phyloP scores from a whole-genome alignment of 768 basidiomycete species.

The Tulasnella sp. region DNA sequence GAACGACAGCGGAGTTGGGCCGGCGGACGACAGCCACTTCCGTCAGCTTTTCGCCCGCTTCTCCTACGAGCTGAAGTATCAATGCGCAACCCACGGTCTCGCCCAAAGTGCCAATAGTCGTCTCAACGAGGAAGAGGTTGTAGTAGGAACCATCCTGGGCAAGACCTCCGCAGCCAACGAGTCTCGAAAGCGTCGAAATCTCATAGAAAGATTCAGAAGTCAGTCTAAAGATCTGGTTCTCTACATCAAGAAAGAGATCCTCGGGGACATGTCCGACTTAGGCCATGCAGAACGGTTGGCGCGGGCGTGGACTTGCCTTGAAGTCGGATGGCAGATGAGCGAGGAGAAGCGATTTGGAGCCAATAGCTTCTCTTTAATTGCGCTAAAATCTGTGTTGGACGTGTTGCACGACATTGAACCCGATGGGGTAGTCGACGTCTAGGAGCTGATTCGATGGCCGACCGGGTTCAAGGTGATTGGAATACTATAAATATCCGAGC shows the following conservation, averaged over 20 bases:
- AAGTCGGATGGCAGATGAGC: neutral
- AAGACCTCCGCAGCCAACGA: conserved; percentile 34
- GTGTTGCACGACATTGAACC: neutral
- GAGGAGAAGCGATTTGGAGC: neutral
- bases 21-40: neutral
- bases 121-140: conserved; percentile 61
- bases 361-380: neutral
- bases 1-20: neutral
- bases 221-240: neutral
- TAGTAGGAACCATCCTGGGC: conserved; percentile 61
- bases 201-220: neutral
- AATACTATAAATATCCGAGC: too few species aligned
- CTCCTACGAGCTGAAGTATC: conserved; percentile 55
- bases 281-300: neutral
- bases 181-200: neutral
- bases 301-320: neutral
- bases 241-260: neutral
- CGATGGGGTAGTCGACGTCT: neutral
- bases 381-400: neutral
- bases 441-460: too few species aligned
- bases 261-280: neutral
- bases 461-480: too few species aligned
- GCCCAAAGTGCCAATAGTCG: conserved; percentile 42
- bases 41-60: conserved; percentile 38
- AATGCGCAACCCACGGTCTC: conserved; percentile 54